Base-by-base conservation (phyloP, 1,139 yeast genomes). In the Sugiyamaella novakii region DNA sequence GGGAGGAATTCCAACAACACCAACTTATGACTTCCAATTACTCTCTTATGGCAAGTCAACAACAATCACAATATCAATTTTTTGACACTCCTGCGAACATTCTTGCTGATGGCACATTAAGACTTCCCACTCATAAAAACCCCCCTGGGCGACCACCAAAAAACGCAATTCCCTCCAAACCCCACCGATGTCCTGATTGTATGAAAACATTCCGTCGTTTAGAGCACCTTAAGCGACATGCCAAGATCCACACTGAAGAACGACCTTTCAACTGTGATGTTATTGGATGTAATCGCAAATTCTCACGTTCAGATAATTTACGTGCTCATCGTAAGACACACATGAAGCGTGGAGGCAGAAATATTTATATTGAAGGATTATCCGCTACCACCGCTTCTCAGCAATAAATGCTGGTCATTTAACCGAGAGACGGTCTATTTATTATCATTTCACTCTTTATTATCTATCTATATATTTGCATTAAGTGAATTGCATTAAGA, bases 121-220 rank as follows among this genome's bases (percentile, higher is more conserved):
- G 40, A 6, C 47, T 29, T 18, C 39, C 29, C 21, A 36, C 31
- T 12, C 15, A 11, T 6, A 40, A 30, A 22, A 25, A 17, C 25
- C 38, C 33, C 5, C 46, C 38, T 22, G 46, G 46, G 2, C 10
- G 46, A 33, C 46, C 46, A 1, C 25, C 36, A 10, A 42, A 42
- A 18, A 27, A 17, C 24, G 17, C 15, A 7, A 21, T 22, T 22
- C 11, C 33, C 10, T 27, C 47, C 3, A 45, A 45, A 37, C 48
- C 43, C 2, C 46, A 36, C 22, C 24, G 44, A 30, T 43, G 47
- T 30, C 30, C 19, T 34, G 35, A 31, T 45, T 71, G 75, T 58
- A 84, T 86, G n/a, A 73, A 88, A 53, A 83, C 95, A 60, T 91
- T 91, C 74, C 91, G 87, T 64, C 76, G 98, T 53, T 91, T 94